Conservation (phyloP, 345 rosid species). For the Acer yangbiense region DNA sequence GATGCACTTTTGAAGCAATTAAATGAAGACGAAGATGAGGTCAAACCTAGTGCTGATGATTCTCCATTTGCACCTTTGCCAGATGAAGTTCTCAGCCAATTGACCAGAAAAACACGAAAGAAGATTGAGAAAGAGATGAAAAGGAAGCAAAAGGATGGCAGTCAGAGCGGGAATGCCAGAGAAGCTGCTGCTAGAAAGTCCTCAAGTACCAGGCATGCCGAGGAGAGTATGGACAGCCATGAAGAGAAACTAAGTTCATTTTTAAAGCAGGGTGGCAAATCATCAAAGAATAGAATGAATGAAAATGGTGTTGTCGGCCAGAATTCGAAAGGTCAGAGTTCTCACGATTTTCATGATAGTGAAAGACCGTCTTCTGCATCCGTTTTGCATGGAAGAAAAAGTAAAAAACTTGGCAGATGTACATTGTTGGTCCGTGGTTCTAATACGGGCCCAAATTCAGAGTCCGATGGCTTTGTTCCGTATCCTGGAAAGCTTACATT, state of each 20-base stretch:
- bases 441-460: slow-evolving; percentile 53
- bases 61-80: slow-evolving; percentile 62
- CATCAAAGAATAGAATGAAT: slow-evolving; percentile 45
- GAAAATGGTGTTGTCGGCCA: slow-evolving; percentile 37
- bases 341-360: slow-evolving; percentile 29
- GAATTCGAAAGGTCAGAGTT: slow-evolving; percentile 42
- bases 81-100: slow-evolving; percentile 71
- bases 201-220: slow-evolving; percentile 36
- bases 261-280: slow-evolving; percentile 52
- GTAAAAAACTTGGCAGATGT: slow-evolving; percentile 77
- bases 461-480: slow-evolving; percentile 66
- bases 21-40: slow-evolving; percentile 48
- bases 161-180: slow-evolving; percentile 40
- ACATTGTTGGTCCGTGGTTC: slow-evolving; percentile 81
- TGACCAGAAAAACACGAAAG: slow-evolving; percentile 68
- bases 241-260: slow-evolving; percentile 77
- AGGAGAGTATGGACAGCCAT: slow-evolving; percentile 50
- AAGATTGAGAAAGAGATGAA: slow-evolving; percentile 60
- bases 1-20: slow-evolving; percentile 80
- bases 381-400: slow-evolving; percentile 60
- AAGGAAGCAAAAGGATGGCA: slow-evolving; percentile 48
- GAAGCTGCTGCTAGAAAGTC: slow-evolving; percentile 35
- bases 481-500: slow-evolving; percentile 77
- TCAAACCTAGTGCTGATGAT: slow-evolving; percentile 37
- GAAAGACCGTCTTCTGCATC: slow-evolving; percentile 43